These are phyloP conservation scores for Buxus sempervirens DNA, from an alignment of 164 flowering plant species.

Conservation along the genomic window DNA sequence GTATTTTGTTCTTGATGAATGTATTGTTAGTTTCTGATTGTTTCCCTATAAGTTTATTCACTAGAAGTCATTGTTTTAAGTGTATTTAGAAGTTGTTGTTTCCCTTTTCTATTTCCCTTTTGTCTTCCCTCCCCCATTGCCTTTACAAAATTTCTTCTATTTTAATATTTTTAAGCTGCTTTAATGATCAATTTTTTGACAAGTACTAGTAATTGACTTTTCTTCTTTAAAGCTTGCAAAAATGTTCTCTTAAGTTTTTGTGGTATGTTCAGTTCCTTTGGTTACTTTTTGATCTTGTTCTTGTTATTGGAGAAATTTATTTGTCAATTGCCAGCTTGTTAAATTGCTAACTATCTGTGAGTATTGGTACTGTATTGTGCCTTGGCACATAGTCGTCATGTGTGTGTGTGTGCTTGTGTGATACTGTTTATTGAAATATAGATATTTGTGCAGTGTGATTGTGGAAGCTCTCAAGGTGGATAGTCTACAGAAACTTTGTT, in stretches of 20 bases:
- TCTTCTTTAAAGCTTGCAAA: not conserved
- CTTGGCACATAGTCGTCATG: not conserved
- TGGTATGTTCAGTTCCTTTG: not conserved
- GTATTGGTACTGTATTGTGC: not conserved
- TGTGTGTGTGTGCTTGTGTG: not conserved
- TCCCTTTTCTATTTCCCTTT: not conserved
- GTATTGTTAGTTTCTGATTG: not conserved
- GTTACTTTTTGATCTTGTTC: not conserved
- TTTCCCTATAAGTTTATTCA: too few species aligned
- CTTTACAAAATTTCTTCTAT: not conserved
- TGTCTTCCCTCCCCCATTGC: not conserved
- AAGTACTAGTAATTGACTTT: too few species aligned
- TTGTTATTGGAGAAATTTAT: not conserved
- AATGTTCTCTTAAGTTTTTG: not conserved
- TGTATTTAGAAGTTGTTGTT: too few species aligned
- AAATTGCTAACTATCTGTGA: not conserved
- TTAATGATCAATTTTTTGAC: too few species aligned
- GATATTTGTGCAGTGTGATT: conserved; percentile 70
- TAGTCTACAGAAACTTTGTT: conserved; percentile 90
- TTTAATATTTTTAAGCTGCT: too few species aligned
- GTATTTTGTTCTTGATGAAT: not conserved
- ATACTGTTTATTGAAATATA: conserved; percentile 11
- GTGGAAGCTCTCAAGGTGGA: conserved; percentile 98
- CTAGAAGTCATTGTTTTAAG: not conserved
- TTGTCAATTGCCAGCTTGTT: not conserved